phyloP scores from a whole-genome alignment of 2,329 filamentous ascomycete species.

The Metarhizium album region DNA sequence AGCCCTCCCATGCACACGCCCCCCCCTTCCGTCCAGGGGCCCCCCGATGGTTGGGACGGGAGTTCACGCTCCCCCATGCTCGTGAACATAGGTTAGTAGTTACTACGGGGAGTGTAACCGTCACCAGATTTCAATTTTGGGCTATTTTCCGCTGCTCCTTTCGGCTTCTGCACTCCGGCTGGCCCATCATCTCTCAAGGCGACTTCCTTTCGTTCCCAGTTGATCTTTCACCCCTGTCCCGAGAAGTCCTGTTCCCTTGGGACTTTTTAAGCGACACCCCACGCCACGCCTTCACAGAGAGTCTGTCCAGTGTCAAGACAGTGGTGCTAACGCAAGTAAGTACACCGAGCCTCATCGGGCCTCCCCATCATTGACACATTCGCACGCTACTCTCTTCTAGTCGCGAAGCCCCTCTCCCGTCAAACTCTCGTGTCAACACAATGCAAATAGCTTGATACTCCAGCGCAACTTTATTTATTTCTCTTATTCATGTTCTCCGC shows the following conservation, averaged over 20 bases:
- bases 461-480: not conserved
- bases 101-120: not conserved
- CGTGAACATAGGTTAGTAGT: too few species aligned
- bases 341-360: conserved; percentile 8
- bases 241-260: not conserved
- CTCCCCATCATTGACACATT: not conserved
- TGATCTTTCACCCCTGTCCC: not conserved
- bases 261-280: not conserved
- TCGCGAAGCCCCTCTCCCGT: not conserved
- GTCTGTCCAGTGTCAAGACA: conserved; percentile 1
- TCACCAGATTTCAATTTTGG: not conserved
- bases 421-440: not conserved
- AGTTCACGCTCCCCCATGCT: not conserved
- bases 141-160: not conserved
- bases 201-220: not conserved
- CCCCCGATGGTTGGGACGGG: not conserved
- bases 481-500: not conserved
- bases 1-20: not conserved
- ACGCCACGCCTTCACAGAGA: not conserved
- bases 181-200: not conserved
- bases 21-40: not conserved
- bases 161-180: not conserved
- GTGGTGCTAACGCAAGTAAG: conserved; percentile 3
- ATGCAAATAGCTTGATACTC: not conserved
- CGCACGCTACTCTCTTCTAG: conserved; percentile 2